Evolutionary conservation across 2,329 filamentous ascomycete genomes (phyloP), one percentile per base, ranked within the genome.

Genomic region (Pyrenochaeta sp.): DNA sequence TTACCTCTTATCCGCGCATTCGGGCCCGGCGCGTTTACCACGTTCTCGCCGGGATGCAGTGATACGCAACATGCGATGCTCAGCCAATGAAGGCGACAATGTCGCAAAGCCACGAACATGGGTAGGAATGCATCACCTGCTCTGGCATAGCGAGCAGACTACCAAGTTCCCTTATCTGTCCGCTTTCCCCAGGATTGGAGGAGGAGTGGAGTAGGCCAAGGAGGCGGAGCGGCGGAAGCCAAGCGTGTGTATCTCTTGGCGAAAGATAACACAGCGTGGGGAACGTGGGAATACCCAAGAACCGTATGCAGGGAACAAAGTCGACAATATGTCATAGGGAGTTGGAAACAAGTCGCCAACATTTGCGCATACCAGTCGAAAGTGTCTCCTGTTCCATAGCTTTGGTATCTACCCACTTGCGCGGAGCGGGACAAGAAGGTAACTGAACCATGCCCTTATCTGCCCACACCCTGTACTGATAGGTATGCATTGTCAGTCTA

Each of bases 311-410:
- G 15, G 17, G 22, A 21, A 21, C 23, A 28, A 17, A 20, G n/a
- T 8, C 22, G 30, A 18, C 4, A 26, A 18, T 9, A 4, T 10
- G n/a, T 37, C 28, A 42, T 8, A 41, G n/a, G 3, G 7, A 29
- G 22, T 41, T 47, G 30, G 48, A 41, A 11, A 63, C 30, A 1
- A 68, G 50, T 3, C 55, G 52, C 68, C 68, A 71, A 47, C 68
- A 71, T 30, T 55, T 60, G 20, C 62, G 62, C 68, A 72, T 72
- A 15, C 68, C 68, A 2, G 67, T 71, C 15, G 67, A 69, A 18
- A 72, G 48, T 19, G 67, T 71, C 41, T 66, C 61, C 4, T 48
- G 22, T n/a, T 61, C 60, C 60, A 72, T 63, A 11, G 51, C 31
- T 19, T 53, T 54, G 46, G 51, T 55, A 24, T 50, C 48, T 6